Evolutionary conservation across 352 stramenopile genomes (phyloP), one percentile per base, ranked within the genome.

Genomic region (Phytophthora kernoviae): DNA sequence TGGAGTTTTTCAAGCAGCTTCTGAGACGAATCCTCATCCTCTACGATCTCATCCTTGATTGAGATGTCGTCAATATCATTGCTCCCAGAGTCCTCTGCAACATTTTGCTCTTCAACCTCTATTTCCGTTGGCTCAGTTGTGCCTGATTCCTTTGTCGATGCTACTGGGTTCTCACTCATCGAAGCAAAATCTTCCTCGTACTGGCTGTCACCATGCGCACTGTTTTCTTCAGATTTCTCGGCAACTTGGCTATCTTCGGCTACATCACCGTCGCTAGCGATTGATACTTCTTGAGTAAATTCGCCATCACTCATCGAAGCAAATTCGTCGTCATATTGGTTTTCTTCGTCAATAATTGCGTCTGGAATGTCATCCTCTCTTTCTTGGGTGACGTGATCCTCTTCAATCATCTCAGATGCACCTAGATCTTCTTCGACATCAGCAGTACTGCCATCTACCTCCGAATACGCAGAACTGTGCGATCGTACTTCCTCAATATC

Each of bases 121-220:
- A 32, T 40, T 6, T 42, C 51, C 17, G 52, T 32, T 20, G 68
- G 32, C 12, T 5, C 15, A 42, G 15, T 4, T 18, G 6, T 30
- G n/a, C 32, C 12, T 40, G 6, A 21, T 24, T 9, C 24, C 24
- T 30, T 30, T 30, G 24, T 6, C 24, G 24, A 30, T 30, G 3
- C 24, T 30, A 33, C 9, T 20, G 22, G 44, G 40, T 47, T 73
- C 15, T 64, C 67, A 1, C 54, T 73, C 0, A 67, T 43, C 1
- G 68, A 77, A 33, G 63, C 64, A 40, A 88, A 87, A 7, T 86
- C 77, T 15, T 87, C 74, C 3, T 70, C 63, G 33, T 79, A 71
- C 0, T 75, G 66, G 4, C 22, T 63, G 7, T 56, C 70, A 20
- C 24, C 40, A 14, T 39, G 37, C n/a, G 36, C 40, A 40, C 39